These are phyloP conservation scores for Noccaea caerulescens DNA, from an alignment of 345 rosid species.

Conservation along the genomic window DNA sequence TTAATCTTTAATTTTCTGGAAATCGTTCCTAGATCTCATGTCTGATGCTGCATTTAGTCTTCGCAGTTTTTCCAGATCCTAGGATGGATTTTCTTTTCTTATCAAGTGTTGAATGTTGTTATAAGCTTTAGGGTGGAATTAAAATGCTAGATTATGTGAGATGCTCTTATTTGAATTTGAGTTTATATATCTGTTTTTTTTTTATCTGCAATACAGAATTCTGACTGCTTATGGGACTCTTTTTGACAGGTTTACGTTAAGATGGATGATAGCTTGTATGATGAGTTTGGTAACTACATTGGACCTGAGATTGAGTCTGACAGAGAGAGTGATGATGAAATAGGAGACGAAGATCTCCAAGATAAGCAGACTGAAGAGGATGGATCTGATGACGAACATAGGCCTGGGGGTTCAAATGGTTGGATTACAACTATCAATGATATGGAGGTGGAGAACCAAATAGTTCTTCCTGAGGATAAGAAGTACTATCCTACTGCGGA, in stretches of 20 bases:
- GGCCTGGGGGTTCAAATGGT: conserved; percentile 60
- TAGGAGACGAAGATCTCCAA: conserved; percentile 68
- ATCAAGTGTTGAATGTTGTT: conserved; percentile 3
- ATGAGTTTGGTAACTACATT: conserved; percentile 97
- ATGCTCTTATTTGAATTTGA: not conserved
- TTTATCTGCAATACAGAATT: not conserved
- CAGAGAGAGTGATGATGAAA: conserved; percentile 72
- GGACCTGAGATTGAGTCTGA: conserved; percentile 98
- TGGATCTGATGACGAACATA: conserved; percentile 68
- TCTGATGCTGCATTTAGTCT: conserved; percentile 1
- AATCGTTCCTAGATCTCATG: not conserved
- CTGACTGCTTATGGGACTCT: conserved; percentile 8
- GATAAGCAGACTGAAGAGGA: conserved; percentile 53
- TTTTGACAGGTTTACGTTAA: conserved; percentile 31
- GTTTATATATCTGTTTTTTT: not conserved
- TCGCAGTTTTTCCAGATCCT: not conserved
- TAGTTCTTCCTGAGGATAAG: conserved; percentile 96
- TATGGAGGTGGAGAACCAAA: conserved; percentile 90
- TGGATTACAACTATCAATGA: conserved; percentile 82
- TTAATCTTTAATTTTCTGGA: not conserved
- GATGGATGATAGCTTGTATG: conserved; percentile 96
- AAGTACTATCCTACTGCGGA: conserved; percentile 98
- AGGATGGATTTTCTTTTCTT: not conserved
- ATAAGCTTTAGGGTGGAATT: not conserved
- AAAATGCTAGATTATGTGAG: not conserved